Conservation (phyloP, 768 basidiomycete genomes). For the Rossbeevera mucosa region DNA sequence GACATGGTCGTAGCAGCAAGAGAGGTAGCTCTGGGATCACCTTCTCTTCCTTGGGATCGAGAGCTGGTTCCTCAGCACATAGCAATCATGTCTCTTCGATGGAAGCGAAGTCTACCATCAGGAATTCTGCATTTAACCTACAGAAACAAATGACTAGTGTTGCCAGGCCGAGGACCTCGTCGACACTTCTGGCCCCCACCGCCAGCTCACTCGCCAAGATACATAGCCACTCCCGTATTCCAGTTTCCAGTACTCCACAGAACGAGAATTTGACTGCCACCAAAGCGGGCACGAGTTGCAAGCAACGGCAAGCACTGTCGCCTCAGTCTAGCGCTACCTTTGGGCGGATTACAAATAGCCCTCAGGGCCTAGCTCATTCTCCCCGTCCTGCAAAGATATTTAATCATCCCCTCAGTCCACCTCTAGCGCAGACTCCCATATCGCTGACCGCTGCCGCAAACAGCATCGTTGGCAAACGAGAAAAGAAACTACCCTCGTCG, state of each 20-base stretch:
- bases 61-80: slow-evolving; percentile 23
- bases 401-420: slow-evolving; percentile 44
- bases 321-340: slow-evolving; percentile 18
- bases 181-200: slow-evolving; percentile 66
- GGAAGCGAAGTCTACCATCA: slow-evolving; percentile 24
- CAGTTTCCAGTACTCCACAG: slow-evolving; percentile 15
- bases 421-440: slow-evolving; percentile 19
- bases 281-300: slow-evolving; percentile 11
- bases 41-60: slow-evolving; percentile 39
- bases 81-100: slow-evolving; percentile 25
- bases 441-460: slow-evolving; percentile 32
- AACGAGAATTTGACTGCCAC: slow-evolving; percentile 11
- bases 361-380: slow-evolving; percentile 12
- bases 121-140: slow-evolving; percentile 2
- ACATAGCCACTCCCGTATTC: slow-evolving; percentile 23
- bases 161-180: slow-evolving; percentile 31
- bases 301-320: slow-evolving; percentile 11
- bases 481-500: not conserved
- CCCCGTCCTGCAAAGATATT: slow-evolving; percentile 40
- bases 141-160: slow-evolving; percentile 10
- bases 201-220: slow-evolving; percentile 71
- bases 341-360: slow-evolving; percentile 35
- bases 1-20: slow-evolving; percentile 14
- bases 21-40: slow-evolving; percentile 18
- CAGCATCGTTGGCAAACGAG: slow-evolving; percentile 16